A percentile compares a stretch with the other conserved stretches of the same genome.
phyloP scores from a whole-genome alignment of 1,139 yeast species.

The Debaryomyces sp. region DNA sequence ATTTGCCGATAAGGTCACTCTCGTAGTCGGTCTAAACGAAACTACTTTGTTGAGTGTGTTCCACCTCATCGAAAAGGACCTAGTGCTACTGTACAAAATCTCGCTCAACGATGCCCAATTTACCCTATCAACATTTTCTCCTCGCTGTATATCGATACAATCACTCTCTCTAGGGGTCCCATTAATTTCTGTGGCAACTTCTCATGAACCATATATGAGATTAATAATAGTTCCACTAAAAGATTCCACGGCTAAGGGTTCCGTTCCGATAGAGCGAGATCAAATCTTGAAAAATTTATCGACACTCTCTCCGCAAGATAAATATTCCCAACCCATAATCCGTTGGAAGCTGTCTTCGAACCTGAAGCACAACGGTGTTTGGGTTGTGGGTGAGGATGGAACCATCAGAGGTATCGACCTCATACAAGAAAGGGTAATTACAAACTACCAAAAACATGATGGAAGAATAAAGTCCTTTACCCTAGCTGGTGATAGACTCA shows the following conservation, averaged over 20 bases:
- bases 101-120: conserved; percentile 79
- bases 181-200: conserved; percentile 61
- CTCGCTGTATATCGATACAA: conserved; percentile 48
- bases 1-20: conserved; percentile 31
- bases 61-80: conserved; percentile 16
- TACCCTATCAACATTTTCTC: conserved; percentile 66
- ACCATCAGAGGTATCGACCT: conserved; percentile 59
- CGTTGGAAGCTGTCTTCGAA: conserved; percentile 33
- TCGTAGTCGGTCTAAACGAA: conserved; percentile 62
- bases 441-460: conserved; percentile 33
- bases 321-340: conserved; percentile 60
- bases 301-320: conserved; percentile 71
- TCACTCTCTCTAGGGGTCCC: conserved; percentile 21
- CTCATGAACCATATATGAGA: conserved; percentile 78
- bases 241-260: conserved; percentile 16
- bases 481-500: conserved; percentile 35
- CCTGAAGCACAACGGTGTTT: conserved; percentile 49
- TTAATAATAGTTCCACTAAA: conserved; percentile 54
- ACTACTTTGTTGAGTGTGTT: conserved; percentile 59
- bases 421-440: conserved; percentile 25
- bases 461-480: conserved; percentile 55
- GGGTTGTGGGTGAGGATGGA: conserved; percentile 78
- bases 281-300: conserved; percentile 58
- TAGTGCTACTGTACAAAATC: conserved; percentile 42
- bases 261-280: conserved; percentile 32